Conservation (phyloP, 176 grass and related monocot species). For the Carex kokanica region DNA sequence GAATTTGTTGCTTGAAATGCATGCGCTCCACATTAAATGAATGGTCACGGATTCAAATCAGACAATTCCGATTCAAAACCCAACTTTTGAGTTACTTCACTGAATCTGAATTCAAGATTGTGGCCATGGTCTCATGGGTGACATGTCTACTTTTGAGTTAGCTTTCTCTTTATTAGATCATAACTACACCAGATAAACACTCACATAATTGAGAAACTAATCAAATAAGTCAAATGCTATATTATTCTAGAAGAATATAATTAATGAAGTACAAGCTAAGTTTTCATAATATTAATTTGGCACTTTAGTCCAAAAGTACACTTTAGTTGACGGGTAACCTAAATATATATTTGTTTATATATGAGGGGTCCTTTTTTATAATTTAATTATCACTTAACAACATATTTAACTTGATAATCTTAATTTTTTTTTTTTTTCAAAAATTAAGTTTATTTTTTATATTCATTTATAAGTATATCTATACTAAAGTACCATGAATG, state of each 20-base stretch:
- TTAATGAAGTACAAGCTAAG: neutral
- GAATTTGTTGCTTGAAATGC: no score
- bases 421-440: no score
- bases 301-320: neutral
- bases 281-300: neutral
- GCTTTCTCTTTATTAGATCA: neutral
- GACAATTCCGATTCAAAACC: no score
- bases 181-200: neutral
- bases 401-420: no score
- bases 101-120: no score
- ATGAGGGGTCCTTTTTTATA: neutral
- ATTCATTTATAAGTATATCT: no score
- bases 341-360: neutral
- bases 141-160: neutral
- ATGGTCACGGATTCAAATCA: no score
- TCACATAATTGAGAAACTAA: neutral
- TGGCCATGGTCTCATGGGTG: neutral
- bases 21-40: no score
- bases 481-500: no score
- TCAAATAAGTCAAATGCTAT: constrained; percentile 7
- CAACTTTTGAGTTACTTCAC: no score
- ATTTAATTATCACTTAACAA: no score
- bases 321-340: neutral
- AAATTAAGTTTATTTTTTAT: no score
- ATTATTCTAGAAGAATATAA: neutral